Evolutionary conservation across 2,329 filamentous ascomycete genomes (phyloP).

Genomic region (Talaromyces sp.): DNA sequence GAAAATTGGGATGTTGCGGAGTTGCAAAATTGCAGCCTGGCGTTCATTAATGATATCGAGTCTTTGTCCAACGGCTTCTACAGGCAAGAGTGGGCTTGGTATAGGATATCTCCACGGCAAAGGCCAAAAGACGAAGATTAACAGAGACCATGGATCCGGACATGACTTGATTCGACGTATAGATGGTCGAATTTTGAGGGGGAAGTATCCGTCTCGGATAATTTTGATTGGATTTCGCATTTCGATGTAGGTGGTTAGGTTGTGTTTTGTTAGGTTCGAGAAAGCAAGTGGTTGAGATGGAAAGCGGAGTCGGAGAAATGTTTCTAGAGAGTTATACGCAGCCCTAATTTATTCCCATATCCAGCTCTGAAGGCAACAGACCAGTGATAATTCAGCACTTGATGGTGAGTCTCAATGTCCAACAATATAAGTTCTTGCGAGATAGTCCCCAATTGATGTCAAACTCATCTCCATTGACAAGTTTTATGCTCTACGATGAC

Average conservation of each 20-base stretch:
- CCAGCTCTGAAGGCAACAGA: not conserved
- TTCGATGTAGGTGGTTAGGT: not conserved
- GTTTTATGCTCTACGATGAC: not conserved
- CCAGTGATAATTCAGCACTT: too few species aligned
- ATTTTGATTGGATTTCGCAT: not conserved
- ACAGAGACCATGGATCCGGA: not conserved
- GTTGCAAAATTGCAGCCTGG: not conserved
- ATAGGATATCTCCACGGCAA: not conserved
- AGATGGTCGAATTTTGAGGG: not conserved
- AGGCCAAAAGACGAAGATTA: not conserved
- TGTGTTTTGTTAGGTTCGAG: not conserved
- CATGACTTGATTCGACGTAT: not conserved
- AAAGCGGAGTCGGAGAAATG: not conserved
- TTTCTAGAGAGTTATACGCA: not conserved
- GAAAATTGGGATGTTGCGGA: not conserved
- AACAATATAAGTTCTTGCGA: too few species aligned
- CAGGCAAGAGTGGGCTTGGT: not conserved
- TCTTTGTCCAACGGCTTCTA: not conserved
- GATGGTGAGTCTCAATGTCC: too few species aligned
- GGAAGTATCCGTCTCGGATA: not conserved
- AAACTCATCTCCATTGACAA: not conserved
- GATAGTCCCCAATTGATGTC: not conserved
- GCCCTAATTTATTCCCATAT: not conserved
- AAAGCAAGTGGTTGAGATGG: too few species aligned
- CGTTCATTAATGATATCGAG: not conserved